Evolutionary conservation across 164 flowering plant species (phyloP).

Genomic region (Kalanchoe fedtschenkoi): DNA sequence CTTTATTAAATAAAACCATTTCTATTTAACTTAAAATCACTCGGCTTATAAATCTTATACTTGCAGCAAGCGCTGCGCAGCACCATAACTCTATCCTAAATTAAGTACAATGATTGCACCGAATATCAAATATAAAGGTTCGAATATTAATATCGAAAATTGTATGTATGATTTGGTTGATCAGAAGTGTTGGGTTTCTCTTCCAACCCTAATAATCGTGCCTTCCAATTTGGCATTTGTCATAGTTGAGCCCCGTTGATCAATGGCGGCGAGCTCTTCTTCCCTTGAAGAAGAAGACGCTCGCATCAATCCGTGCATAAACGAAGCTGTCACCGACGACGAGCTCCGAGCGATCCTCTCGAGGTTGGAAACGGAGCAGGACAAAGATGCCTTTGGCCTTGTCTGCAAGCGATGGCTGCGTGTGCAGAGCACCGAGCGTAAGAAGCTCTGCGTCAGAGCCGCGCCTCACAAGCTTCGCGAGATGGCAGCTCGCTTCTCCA

Average conservation of each 20-base stretch:
- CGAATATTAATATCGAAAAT: too few species aligned
- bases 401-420: conserved; percentile 89
- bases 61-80: too few species aligned
- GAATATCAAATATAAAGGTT: too few species aligned
- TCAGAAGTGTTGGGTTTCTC: background rate
- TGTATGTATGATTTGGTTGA: background rate
- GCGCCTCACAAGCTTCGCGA: conserved; percentile 73
- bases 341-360: conserved; percentile 60
- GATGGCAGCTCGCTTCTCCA: conserved; percentile 62
- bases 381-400: conserved; percentile 65
- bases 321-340: conserved; percentile 70
- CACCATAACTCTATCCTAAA: too few species aligned
- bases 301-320: conserved; percentile 29
- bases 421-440: conserved; percentile 80
- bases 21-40: too few species aligned
- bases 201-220: background rate
- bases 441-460: conserved; percentile 76
- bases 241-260: background rate
- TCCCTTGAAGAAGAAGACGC: background rate
- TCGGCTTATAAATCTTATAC: too few species aligned
- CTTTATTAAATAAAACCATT: too few species aligned
- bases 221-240: too few species aligned
- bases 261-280: conserved; percentile 1
- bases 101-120: too few species aligned
- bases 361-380: conserved; percentile 46